Base-by-base conservation (phyloP, 2,329 filamentous ascomycete genomes). In the Fusarium chuoi region DNA sequence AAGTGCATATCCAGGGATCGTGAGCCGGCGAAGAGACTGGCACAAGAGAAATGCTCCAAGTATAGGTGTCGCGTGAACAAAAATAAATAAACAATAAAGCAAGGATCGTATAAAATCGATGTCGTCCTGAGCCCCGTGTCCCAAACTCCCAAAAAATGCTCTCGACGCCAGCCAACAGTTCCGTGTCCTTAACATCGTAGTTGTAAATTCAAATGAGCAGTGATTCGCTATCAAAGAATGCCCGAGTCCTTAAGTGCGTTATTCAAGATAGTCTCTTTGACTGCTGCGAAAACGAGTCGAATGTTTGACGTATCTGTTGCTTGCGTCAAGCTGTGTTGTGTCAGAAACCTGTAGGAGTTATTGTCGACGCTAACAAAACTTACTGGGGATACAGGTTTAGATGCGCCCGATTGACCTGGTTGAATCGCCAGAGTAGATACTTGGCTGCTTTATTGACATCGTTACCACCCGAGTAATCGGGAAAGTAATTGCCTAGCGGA, bases 301-400 rank as follows among this genome's bases (percentile, higher is more conserved):
- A 99, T 98, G 81, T 99, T 99, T 59, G 95, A 98, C 8, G 96
- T 99, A 82, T 99, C 96, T 73, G 96, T 99, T 51, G 96, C 96
- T 92, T 99, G 96, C 39, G 96, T 99, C 71, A 99, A 89, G 84
- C 96, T 98, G 78, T 24, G 2, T 12, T 15, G 33, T 57, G 73
- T 81, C 68, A 80, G 75, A 45, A 33, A 41, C 35, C 10, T 20
- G 20, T 18, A 33, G 24, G 14, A n/a, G 22, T 46, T 18, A 11
- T 42, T 65, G 20, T 41, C 24, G 26, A 12, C 18, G 20, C 22
- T 15, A 28, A 51, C 22, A 26, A 67, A 33, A 78, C 94, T 85
- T 89, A 98, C 96, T 99, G 96, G 81, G 96, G 96, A 83, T 98
- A 99, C 62, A 99, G 87, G 80, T 98, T 98, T 49, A 99, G 87